A percentile compares a stretch with the other conserved stretches of the same genome.
phyloP scores from a whole-genome alignment of 2,329 filamentous ascomycete genomes.

The Neofusicoccum sp. region DNA sequence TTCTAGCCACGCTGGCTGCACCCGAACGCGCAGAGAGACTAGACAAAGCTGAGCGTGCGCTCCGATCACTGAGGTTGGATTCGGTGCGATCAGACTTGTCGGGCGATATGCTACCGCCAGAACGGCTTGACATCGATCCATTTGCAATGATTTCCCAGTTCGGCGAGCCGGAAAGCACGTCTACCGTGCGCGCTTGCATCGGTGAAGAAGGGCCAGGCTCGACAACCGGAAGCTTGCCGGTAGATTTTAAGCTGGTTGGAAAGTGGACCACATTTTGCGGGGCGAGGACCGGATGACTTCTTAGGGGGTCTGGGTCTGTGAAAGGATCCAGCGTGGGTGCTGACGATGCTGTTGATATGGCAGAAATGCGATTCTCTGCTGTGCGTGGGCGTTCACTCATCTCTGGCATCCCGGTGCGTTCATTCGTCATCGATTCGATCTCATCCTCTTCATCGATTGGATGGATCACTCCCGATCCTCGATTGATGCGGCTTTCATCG shows the following conservation, averaged over 20 bases:
- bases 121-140: constrained; percentile 16
- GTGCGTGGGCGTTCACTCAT: constrained; percentile 26
- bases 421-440: constrained; percentile 45
- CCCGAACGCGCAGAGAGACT: constrained; percentile 43
- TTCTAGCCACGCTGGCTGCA: constrained; percentile 42
- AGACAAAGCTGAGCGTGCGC: constrained; percentile 41
- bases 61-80: constrained; percentile 56
- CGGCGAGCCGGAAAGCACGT: constrained; percentile 11
- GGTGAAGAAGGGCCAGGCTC: constrained; percentile 27
- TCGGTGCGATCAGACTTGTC: constrained; percentile 55
- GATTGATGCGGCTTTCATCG: constrained; percentile 49
- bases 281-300: constrained; percentile 28
- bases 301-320: constrained; percentile 35
- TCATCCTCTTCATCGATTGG: constrained; percentile 64
- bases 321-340: constrained; percentile 42
- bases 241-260: constrained; percentile 9
- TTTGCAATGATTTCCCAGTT: constrained; percentile 13
- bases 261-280: constrained; percentile 7
- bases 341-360: constrained; percentile 19
- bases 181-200: constrained; percentile 20
- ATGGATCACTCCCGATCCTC: constrained; percentile 57
- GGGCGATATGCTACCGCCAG: constrained; percentile 45
- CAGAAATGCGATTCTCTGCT: constrained; percentile 27
- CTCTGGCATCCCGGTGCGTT: constrained; percentile 23
- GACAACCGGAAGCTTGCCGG: background rate